Evolutionary conservation across 345 rosid genomes (phyloP).

Genomic region (Chamaenerion angustifolium): DNA sequence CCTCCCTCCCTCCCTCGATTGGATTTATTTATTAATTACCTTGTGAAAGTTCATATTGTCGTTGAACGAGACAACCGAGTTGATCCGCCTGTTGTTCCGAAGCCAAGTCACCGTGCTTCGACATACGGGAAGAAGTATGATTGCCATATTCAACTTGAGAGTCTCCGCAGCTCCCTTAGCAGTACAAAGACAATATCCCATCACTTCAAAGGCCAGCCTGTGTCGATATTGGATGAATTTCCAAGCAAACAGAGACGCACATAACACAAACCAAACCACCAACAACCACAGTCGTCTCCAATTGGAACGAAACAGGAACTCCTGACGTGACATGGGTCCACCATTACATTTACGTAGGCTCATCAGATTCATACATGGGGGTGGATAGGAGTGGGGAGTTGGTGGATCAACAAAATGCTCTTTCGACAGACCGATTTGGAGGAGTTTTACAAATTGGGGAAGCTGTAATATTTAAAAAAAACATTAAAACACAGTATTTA

Average conservation of each 20-base stretch:
- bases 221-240: constrained; percentile 38
- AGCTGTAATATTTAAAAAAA: constrained; percentile 14
- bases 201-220: constrained; percentile 32
- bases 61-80: constrained; percentile 28
- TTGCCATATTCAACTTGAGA: constrained; percentile 45
- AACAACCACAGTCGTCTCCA: constrained; percentile 42
- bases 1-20: no score
- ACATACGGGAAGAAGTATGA: constrained; percentile 37
- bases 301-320: constrained; percentile 20
- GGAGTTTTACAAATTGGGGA: constrained; percentile 19
- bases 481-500: no score
- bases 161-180: constrained; percentile 59
- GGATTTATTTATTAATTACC: no score
- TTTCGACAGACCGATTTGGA: constrained; percentile 16
- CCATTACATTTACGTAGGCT: background rate
- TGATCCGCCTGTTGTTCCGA: constrained; percentile 22
- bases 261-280: constrained; percentile 22
- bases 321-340: constrained; percentile 16
- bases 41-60: constrained; percentile 49
- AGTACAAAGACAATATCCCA: constrained; percentile 49
- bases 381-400: background rate
- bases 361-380: background rate
- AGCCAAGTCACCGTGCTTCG: constrained; percentile 41
- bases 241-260: constrained; percentile 32
- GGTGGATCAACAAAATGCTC: background rate